Percentiles rank a stretch among this genome's conserved stretches.
phyloP scores from a whole-genome alignment of 1,284 basidiomycete genomes.

The Wolfiporia cocos region DNA sequence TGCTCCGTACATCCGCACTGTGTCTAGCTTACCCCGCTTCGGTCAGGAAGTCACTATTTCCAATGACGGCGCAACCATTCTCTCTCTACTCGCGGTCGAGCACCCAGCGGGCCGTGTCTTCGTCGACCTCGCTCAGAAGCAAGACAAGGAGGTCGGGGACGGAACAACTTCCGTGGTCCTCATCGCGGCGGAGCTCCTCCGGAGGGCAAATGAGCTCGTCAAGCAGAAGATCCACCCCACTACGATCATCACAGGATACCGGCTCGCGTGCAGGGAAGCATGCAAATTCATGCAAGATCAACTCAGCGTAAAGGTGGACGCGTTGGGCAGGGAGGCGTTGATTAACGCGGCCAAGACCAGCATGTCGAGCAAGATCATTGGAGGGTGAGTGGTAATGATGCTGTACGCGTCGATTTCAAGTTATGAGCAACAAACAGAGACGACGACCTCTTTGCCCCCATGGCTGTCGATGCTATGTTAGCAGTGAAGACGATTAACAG shows the following conservation, averaged over 20 bases:
- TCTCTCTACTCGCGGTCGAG: constrained; percentile 87
- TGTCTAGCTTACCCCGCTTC: neutral
- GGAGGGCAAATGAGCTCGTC: constrained; percentile 96
- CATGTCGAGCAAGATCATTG: constrained; percentile 99
- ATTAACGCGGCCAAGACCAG: constrained; percentile 98
- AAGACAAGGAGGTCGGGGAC: constrained; percentile 99
- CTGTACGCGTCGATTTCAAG: neutral
- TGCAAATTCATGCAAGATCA: constrained; percentile 99
- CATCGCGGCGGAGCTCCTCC: constrained; percentile 92
- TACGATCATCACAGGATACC: constrained; percentile 98
- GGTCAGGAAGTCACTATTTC: constrained; percentile 96
- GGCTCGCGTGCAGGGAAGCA: constrained; percentile 95
- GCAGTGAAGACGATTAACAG: constrained; percentile 94
- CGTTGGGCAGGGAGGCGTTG: constrained; percentile 86
- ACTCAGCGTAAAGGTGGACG: constrained; percentile 91
- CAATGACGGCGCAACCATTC: constrained; percentile 98
- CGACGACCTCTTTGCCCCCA: constrained; percentile 96
- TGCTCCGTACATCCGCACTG: constrained; percentile 1
- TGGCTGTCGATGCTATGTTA: constrained; percentile 99
- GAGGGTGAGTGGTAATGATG: constrained; percentile 59
- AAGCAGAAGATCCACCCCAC: constrained; percentile 99
- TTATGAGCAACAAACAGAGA: constrained; percentile 43
- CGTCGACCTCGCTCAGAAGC: constrained; percentile 97
- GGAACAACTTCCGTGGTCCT: constrained; percentile 99
- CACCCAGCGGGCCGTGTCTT: constrained; percentile 96